Conservation (phyloP, 2,329 filamentous ascomycete species). For the Proliferodiscus dingleyae region DNA sequence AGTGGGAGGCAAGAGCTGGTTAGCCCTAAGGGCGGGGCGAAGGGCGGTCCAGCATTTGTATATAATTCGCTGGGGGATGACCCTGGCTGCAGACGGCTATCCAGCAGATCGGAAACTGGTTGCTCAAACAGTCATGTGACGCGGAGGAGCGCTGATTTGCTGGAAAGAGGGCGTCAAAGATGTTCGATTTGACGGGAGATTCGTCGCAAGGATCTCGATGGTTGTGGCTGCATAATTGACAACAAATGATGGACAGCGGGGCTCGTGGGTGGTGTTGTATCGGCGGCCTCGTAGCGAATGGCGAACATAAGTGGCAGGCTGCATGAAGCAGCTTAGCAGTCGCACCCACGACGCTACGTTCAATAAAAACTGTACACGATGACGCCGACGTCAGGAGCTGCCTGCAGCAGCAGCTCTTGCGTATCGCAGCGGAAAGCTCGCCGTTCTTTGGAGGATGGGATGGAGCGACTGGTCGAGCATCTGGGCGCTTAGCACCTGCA, state of each 20-base stretch:
- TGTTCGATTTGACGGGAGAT: neutral
- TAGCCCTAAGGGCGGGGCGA: constrained; percentile 1
- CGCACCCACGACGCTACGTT: neutral
- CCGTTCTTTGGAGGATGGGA: neutral
- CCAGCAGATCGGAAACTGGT: neutral
- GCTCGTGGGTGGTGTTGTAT: neutral
- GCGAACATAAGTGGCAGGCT: neutral
- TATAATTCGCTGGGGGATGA: neutral
- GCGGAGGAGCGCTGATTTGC: neutral
- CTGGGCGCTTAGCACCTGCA: constrained; percentile 1
- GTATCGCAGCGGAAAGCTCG: neutral
- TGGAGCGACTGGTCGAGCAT: neutral
- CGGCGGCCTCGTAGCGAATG: neutral
- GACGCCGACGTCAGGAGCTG: neutral
- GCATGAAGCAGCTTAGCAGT: neutral
- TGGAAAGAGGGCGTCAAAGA: neutral
- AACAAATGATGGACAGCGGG: neutral
- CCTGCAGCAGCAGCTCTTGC: neutral
- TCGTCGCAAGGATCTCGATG: neutral
- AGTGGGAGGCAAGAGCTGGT: neutral
- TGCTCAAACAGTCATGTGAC: neutral
- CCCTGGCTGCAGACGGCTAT: constrained; percentile 1
- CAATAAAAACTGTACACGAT: neutral
- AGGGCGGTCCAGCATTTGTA: neutral
- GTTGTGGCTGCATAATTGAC: neutral